A percentile compares a stretch with the other conserved stretches of the same genome.
phyloP scores from a whole-genome alignment of 768 basidiomycete genomes.

The Trametes cubensis region DNA sequence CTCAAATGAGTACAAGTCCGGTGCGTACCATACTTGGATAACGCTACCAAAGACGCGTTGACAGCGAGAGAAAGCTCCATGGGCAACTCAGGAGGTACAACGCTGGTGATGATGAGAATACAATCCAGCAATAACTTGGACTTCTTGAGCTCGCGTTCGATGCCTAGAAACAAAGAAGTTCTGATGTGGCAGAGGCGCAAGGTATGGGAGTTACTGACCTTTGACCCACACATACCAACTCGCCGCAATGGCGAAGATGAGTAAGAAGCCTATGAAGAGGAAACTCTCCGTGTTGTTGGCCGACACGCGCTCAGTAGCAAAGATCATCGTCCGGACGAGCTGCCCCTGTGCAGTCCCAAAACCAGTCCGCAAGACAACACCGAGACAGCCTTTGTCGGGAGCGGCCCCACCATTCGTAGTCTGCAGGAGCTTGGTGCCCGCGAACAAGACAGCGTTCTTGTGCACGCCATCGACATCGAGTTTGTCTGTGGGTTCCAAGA shows the following conservation, averaged over 20 bases:
- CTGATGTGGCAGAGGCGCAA: not conserved
- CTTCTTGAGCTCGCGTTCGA: conserved; percentile 91
- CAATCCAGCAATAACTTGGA: conserved; percentile 95
- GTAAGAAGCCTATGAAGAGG: conserved; percentile 96
- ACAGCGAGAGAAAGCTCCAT: conserved; percentile 98
- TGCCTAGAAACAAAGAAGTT: conserved; percentile 49
- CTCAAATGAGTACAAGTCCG: not conserved
- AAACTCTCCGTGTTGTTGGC: conserved; percentile 96
- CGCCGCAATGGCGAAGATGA: conserved; percentile 97
- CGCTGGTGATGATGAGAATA: conserved; percentile 93
- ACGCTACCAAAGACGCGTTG: conserved; percentile 89
- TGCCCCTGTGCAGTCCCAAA: conserved; percentile 98
- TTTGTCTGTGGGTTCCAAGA: conserved; percentile 71
- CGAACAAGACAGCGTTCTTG: conserved; percentile 88
- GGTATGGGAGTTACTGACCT: conserved; percentile 51
- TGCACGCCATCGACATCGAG: conserved; percentile 87
- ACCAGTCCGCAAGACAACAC: conserved; percentile 90
- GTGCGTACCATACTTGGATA: conserved; percentile 85
- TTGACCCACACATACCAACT: conserved; percentile 99
- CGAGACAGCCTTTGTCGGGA: conserved; percentile 91
- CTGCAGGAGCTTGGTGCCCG: conserved; percentile 96
- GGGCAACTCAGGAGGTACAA: conserved; percentile 96
- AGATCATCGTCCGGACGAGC: conserved; percentile 98
- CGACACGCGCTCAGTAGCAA: conserved; percentile 94
- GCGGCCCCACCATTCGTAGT: conserved; percentile 68